These are phyloP conservation scores for Mucor mucedo DNA, from an alignment of 371 early-diverging fungal genomes.

Conservation along the genomic window DNA sequence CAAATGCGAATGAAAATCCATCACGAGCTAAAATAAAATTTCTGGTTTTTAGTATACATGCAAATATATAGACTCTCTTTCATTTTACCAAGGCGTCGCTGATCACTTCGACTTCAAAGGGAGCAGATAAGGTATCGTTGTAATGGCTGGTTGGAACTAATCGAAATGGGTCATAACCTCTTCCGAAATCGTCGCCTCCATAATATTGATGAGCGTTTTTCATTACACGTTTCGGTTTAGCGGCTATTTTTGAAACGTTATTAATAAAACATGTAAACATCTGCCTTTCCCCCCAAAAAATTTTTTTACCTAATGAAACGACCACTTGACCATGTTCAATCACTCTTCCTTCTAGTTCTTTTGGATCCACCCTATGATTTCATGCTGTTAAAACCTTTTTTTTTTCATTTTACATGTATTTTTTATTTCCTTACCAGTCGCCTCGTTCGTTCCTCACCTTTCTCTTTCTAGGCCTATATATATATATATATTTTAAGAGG, in stretches of 20 bases:
- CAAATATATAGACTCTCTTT: neutral
- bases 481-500: too few relatives aligned
- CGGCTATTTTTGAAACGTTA: slow-evolving; percentile 18
- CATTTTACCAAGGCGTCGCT: slow-evolving; percentile 66
- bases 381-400: neutral
- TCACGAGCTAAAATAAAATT: slow-evolving; percentile 58
- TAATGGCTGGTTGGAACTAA: slow-evolving; percentile 66
- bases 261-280: slow-evolving; percentile 2
- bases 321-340: slow-evolving; percentile 59
- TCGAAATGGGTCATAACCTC: slow-evolving; percentile 71
- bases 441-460: slow-evolving; percentile 68
- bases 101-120: slow-evolving; percentile 64
- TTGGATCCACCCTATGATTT: slow-evolving; percentile 63
- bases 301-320: slow-evolving; percentile 11
- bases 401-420: too few relatives aligned
- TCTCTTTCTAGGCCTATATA: slow-evolving; percentile 50
- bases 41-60: neutral
- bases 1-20: slow-evolving; percentile 89
- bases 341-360: slow-evolving; percentile 66
- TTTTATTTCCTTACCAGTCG: slow-evolving; percentile 57
- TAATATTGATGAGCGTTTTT: slow-evolving; percentile 40
- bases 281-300: neutral
- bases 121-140: slow-evolving; percentile 54
- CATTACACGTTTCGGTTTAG: slow-evolving; percentile 43
- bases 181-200: slow-evolving; percentile 46